Conservation (phyloP, 768 basidiomycete species). For the Fomitopsis serialis region DNA sequence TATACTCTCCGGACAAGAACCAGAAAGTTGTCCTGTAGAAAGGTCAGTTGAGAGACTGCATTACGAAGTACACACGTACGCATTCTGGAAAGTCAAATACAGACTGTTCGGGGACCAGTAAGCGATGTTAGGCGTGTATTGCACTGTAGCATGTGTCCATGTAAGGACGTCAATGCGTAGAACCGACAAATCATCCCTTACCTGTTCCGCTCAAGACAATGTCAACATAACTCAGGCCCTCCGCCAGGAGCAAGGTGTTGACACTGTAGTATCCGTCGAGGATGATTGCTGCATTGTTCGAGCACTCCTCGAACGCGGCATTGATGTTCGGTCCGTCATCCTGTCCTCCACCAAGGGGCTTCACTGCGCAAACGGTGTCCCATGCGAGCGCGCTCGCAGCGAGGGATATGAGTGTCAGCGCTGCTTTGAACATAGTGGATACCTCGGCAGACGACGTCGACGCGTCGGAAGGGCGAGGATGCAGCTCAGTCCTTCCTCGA, state of each 20-base stretch:
- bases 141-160: too few relatives aligned
- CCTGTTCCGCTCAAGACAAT: conserved; percentile 34
- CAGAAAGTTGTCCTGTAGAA: conserved; percentile 32
- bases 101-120: conserved; percentile 36
- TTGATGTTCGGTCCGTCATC: conserved; percentile 34
- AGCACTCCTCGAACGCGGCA: conserved; percentile 26
- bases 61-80: conserved; percentile 19
- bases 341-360: conserved; percentile 26
- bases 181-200: conserved; percentile 7
- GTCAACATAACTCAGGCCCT: conserved; percentile 31
- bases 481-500: background rate
- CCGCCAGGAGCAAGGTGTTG: conserved; percentile 33
- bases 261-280: conserved; percentile 32
- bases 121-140: conserved; percentile 35
- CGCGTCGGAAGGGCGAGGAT: background rate
- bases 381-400: conserved; percentile 6
- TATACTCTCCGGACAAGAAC: conserved; percentile 32
- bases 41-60: background rate
- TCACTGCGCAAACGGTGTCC: conserved; percentile 22
- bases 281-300: conserved; percentile 23
- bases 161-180: too few relatives aligned
- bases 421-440: background rate
- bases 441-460: background rate
- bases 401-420: conserved; percentile 2
- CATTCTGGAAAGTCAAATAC: conserved; percentile 39